A percentile compares a stretch with the other conserved stretches of the same genome.
Conservation (phyloP, 345 rosid genomes). For the Pelargonium nanum region DNA sequence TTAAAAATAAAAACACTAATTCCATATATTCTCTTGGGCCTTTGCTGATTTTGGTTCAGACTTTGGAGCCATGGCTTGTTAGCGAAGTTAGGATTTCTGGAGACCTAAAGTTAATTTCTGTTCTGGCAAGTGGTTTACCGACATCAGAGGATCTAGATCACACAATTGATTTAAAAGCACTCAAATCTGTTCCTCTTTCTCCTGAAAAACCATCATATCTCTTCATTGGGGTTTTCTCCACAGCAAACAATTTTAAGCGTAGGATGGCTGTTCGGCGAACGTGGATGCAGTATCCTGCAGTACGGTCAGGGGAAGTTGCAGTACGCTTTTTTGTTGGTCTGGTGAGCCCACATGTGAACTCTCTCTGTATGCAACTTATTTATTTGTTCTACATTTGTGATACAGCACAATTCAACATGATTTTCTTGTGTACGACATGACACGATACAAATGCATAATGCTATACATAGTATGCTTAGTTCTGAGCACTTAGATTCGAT, state of each 20-base stretch:
- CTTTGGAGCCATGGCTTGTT: conserved; percentile 94
- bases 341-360: conserved; percentile 38
- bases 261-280: conserved; percentile 97
- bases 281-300: conserved; percentile 92
- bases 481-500: too few relatives aligned
- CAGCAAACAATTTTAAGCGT: conserved; percentile 87
- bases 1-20: background rate
- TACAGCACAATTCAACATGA: background rate
- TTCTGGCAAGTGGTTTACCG: conserved; percentile 82
- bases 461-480: background rate
- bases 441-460: too few relatives aligned
- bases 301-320: conserved; percentile 62
- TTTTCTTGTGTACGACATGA: too few relatives aligned
- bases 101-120: conserved; percentile 57
- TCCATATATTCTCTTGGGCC: conserved; percentile 13
- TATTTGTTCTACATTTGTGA: background rate
- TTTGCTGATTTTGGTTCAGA: conserved; percentile 35
- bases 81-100: conserved; percentile 81
- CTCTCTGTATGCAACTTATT: background rate
- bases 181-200: conserved; percentile 58
- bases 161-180: conserved; percentile 50
- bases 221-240: conserved; percentile 88
- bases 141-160: conserved; percentile 84
- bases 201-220: conserved; percentile 48
- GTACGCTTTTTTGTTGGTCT: conserved; percentile 97